Base-by-base conservation (phyloP, 495 filamentous ascomycete species). In the Rhypophila decipiens region DNA sequence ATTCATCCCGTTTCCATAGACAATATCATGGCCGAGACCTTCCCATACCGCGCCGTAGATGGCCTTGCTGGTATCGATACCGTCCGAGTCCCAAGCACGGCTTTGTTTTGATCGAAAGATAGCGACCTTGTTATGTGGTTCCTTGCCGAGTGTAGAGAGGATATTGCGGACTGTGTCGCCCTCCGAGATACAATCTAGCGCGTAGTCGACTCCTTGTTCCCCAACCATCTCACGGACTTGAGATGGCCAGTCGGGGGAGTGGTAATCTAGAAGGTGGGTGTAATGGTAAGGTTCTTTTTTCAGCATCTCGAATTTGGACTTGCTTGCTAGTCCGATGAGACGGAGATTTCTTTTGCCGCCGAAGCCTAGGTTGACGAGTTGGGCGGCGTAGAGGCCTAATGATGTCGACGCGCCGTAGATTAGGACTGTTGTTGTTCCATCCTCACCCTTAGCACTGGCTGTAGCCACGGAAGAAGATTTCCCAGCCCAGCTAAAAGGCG, bases 261-360 rank as follows among this genome's bases (percentile, higher is more conserved):
- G 78, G 61, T 83, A 83, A 49, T 80, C 75, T 36, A 83, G 65
- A 8, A 78, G 73, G 0, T 59, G 62, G 38, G 76, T 73, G 52
- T 79, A 82, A 1, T 56, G 64, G 29, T 65, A 65, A 13, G 54
- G 49, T 35, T 23, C 49, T 17, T 31, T 35, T 11, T 33, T 56
- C 22, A 71, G 42, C 39, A 64, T 44, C 0, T 36, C 44, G 22
- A 53, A 61, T 4, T 51, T 48, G 5, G 51, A 38, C 10, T 45
- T 35, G 34, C 64, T 66, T 24, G 69, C 68, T 1, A 61, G 50
- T 2, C 68, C 68, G 29, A 70, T 54, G 8, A 71, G 53, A 4
- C 48, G 47, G 9, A 67, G 46, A n/a, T 18, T 51, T 3, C 45
- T 36, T 17, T 51, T 27, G 20, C 54, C 47, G 39, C 42, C 50